A percentile compares a stretch with the other conserved stretches of the same genome.
phyloP scores from a whole-genome alignment of 208 protist genomes.

The Strigomonas culicis region DNA sequence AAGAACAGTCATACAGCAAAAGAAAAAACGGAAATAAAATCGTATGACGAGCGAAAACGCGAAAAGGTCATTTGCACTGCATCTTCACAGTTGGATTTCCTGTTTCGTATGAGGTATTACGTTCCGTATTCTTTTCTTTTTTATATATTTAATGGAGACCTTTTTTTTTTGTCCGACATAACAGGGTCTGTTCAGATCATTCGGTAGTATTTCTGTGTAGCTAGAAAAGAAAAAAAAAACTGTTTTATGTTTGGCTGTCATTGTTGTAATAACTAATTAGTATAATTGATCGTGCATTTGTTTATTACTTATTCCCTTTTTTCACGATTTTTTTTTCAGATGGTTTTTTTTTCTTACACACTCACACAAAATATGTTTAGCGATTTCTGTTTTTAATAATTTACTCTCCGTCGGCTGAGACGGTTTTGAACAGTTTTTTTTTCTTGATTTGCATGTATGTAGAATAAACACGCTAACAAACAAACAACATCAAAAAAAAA shows the following conservation, averaged over 20 bases:
- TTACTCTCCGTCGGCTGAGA: neutral
- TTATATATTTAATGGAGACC: neutral
- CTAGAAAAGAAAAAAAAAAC: constrained; percentile 8
- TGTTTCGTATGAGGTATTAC: neutral
- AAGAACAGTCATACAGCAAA: too few relatives aligned
- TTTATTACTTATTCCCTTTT: constrained; percentile 1
- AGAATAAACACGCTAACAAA: neutral
- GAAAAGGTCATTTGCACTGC: neutral
- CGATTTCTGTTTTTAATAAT: neutral
- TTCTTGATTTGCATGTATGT: neutral
- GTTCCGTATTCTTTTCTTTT: constrained; percentile 3
- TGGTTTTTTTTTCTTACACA: neutral
- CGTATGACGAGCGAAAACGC: neutral
- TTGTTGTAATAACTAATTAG: too few relatives aligned
- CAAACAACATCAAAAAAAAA: neutral
- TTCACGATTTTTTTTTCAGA: constrained; percentile 9
- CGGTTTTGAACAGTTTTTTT: too few relatives aligned
- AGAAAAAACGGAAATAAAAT: too few relatives aligned
- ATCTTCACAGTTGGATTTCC: neutral
- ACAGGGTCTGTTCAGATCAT: too few relatives aligned
- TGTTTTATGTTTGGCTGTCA: constrained; percentile 21
- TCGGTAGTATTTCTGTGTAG: too few relatives aligned
- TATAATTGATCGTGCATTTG: constrained; percentile 2
- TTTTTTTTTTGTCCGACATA: neutral
- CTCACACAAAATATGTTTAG: neutral